A percentile compares a stretch with the other conserved stretches of the same genome.
phyloP scores from a whole-genome alignment of 2,329 filamentous ascomycete genomes.

The Ascochyta pisi region DNA sequence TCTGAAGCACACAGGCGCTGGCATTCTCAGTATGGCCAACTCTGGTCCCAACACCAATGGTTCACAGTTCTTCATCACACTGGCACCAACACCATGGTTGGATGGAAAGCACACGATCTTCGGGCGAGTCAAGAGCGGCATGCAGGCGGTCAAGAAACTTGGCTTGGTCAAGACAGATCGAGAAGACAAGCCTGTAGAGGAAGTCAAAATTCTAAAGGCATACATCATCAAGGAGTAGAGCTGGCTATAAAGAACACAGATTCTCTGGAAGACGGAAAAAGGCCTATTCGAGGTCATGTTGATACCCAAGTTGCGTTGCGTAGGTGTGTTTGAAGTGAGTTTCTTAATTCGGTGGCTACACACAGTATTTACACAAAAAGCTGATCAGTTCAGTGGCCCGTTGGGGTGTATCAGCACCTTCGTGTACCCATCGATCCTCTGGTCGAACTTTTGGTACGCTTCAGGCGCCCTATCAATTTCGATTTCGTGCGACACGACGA shows the following conservation, averaged over 20 bases:
- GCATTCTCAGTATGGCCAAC: slow-evolving; percentile 97
- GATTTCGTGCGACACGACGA: slow-evolving; percentile 71
- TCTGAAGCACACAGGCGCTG: slow-evolving; percentile 91
- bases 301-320: not conserved
- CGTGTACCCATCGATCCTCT: slow-evolving; percentile 70
- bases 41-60: slow-evolving; percentile 92
- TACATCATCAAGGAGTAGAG: slow-evolving; percentile 69
- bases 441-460: slow-evolving; percentile 72
- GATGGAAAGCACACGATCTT: slow-evolving; percentile 98
- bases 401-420: slow-evolving; percentile 74
- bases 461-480: slow-evolving; percentile 65
- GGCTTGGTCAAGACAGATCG: slow-evolving; percentile 82
- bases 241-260: not conserved
- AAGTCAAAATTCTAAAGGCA: slow-evolving; percentile 80
- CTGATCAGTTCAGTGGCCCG: slow-evolving; percentile 40
- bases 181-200: slow-evolving; percentile 81
- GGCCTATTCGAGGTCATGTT: not conserved
- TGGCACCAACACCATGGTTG: slow-evolving; percentile 93
- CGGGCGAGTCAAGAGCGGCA: slow-evolving; percentile 82
- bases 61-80: slow-evolving; percentile 93
- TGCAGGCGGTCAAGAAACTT: slow-evolving; percentile 85
- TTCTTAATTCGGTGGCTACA: not conserved
- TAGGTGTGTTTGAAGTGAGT: slow-evolving; percentile 2
- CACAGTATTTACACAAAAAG: slow-evolving; percentile 9
- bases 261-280: not conserved